Percentiles rank a stretch among this genome's conserved stretches.
Evolutionary conservation across 2,329 filamentous ascomycete genomes (phyloP).

Genomic region (Diaporthe aspalathi): DNA sequence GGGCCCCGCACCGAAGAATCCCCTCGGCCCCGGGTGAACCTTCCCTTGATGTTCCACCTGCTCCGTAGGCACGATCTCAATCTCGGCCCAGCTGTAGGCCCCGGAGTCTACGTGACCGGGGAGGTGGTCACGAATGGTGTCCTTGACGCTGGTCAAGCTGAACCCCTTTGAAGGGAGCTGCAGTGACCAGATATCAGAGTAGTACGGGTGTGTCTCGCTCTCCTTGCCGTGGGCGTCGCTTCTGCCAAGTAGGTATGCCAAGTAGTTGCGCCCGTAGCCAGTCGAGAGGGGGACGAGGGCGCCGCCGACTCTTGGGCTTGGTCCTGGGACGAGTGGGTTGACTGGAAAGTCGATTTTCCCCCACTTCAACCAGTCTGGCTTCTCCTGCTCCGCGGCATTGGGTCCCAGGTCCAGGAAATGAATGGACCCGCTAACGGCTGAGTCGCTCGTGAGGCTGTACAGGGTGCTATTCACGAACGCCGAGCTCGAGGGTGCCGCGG

Average conservation of each 20-base stretch:
- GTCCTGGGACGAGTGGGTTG: slow-evolving; percentile 53
- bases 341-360: slow-evolving; percentile 50
- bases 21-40: slow-evolving; percentile 52
- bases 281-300: slow-evolving; percentile 60
- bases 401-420: slow-evolving; percentile 50
- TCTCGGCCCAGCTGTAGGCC: slow-evolving; percentile 61
- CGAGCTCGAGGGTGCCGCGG: slow-evolving; percentile 52
- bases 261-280: slow-evolving; percentile 63
- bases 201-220: slow-evolving; percentile 41
- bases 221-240: slow-evolving; percentile 20
- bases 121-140: slow-evolving; percentile 57
- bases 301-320: slow-evolving; percentile 55
- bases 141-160: slow-evolving; percentile 61
- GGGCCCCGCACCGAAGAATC: slow-evolving; percentile 53
- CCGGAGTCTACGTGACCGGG: slow-evolving; percentile 55
- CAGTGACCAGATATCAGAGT: slow-evolving; percentile 63
- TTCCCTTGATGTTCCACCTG: slow-evolving; percentile 56
- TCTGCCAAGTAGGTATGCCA: slow-evolving; percentile 62
- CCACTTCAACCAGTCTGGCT: slow-evolving; percentile 50
- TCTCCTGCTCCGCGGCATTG: slow-evolving; percentile 47
- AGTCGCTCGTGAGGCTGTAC: slow-evolving; percentile 57
- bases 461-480: slow-evolving; percentile 58
- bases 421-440: slow-evolving; percentile 49
- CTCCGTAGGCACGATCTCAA: slow-evolving; percentile 57
- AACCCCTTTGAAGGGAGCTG: slow-evolving; percentile 60